These are phyloP conservation scores for Quercus aquifolioides DNA, from an alignment of 306 rosid genomes.

Conservation along the genomic window DNA sequence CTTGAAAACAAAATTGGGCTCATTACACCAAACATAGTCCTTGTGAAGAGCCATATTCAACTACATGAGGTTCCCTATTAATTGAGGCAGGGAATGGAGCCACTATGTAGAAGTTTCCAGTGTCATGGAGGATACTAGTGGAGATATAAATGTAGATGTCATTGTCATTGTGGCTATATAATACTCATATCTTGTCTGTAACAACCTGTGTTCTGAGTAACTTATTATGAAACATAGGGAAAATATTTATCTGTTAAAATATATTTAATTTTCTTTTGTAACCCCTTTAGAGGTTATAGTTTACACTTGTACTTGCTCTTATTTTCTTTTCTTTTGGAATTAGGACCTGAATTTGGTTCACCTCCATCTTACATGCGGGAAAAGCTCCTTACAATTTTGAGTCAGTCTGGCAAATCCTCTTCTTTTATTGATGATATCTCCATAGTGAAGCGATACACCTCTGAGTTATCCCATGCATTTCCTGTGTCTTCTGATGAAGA, in stretches of 20 bases:
- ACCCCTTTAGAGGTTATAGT: neutral
- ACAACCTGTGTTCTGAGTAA: neutral
- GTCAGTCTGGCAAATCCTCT: constrained; percentile 66
- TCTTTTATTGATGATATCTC: constrained; percentile 80
- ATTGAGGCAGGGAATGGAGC: neutral
- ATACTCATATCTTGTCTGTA: too few species aligned
- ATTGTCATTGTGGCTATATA: neutral
- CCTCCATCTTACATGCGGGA: constrained; percentile 69
- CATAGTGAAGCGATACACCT: constrained; percentile 71
- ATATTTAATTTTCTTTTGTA: neutral
- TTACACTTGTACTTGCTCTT: neutral
- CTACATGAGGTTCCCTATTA: neutral
- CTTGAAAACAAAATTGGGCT: neutral
- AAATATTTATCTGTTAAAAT: neutral
- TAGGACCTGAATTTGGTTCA: constrained; percentile 92
- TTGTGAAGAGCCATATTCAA: neutral
- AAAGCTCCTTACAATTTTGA: constrained; percentile 68
- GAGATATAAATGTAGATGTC: neutral
- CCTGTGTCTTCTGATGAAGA: constrained; percentile 86
- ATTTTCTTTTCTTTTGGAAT: constrained; percentile 21
- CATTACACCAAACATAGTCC: neutral
- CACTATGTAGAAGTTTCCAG: neutral
- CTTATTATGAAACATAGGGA: neutral
- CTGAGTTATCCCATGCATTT: constrained; percentile 73
- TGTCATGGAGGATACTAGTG: neutral